These are phyloP conservation scores for Diplotaxis tenuifolia DNA, from an alignment of 345 rosid genomes.

Conservation along the genomic window DNA sequence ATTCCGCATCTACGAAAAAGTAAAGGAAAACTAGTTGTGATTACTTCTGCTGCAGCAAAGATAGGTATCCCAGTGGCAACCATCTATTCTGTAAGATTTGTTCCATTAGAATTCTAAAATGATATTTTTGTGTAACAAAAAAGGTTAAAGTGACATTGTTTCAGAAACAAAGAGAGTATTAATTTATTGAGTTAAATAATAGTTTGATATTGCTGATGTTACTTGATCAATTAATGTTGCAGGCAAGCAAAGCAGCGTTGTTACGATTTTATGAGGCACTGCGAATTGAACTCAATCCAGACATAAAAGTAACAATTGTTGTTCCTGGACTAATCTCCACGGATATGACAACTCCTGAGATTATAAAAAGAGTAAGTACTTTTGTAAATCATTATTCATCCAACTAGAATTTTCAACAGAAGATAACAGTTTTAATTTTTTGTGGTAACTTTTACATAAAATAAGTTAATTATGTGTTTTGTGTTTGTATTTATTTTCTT, in stretches of 20 bases:
- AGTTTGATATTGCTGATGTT: neutral
- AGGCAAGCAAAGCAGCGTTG: neutral
- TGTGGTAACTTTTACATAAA: neutral
- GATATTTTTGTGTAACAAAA: too few species aligned
- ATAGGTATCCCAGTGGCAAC: slow-evolving; percentile 27
- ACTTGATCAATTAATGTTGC: neutral
- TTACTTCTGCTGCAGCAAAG: slow-evolving; percentile 37
- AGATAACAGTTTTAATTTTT: neutral
- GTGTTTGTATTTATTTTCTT: neutral
- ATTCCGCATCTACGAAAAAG: slow-evolving; percentile 46
- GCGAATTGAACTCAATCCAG: neutral
- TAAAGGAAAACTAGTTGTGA: slow-evolving; percentile 49
- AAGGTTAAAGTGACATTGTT: too few species aligned
- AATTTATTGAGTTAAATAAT: neutral
- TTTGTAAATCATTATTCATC: neutral
- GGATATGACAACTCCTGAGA: neutral
- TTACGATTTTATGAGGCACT: neutral
- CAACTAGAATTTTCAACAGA: neutral
- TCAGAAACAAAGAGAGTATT: too few species aligned
- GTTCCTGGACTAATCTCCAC: slow-evolving; percentile 1
- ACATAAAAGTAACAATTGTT: neutral
- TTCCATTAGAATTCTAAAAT: too few species aligned
- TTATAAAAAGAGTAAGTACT: neutral
- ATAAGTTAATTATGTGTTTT: neutral
- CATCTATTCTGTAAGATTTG: slow-evolving; percentile 41